Conservation (phyloP, 2,329 filamentous ascomycete genomes). For the Alternaria infectoria region DNA sequence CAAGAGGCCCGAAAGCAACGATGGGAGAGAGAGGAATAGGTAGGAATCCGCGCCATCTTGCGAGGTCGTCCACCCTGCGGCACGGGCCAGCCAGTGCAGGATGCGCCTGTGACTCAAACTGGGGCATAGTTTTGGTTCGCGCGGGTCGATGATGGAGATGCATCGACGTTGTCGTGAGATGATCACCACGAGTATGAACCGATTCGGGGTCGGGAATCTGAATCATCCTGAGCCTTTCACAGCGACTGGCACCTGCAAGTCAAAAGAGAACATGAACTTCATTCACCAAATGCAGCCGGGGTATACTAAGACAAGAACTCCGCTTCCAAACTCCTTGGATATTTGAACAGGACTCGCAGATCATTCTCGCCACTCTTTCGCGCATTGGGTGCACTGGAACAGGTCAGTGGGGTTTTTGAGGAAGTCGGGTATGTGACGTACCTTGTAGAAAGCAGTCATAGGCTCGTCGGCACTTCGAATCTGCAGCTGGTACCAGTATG, state of each 20-base stretch:
- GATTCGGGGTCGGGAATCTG: background rate
- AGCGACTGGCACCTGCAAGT: background rate
- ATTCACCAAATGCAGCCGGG: background rate
- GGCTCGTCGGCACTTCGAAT: conserved; percentile 98
- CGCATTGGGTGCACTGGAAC: conserved; percentile 50
- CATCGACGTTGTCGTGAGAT: background rate
- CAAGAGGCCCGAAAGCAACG: background rate
- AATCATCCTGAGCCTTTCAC: background rate
- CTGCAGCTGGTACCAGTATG: conserved; percentile 96
- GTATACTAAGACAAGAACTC: conserved; percentile 11
- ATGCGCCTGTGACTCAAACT: background rate
- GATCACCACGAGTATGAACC: too few species aligned
- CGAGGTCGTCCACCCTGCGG: background rate
- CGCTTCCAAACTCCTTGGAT: conserved; percentile 14
- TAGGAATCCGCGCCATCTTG: background rate
- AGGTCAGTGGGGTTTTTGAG: conserved; percentile 5
- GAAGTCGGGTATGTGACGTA: conserved; percentile 37
- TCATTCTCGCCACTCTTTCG: conserved; percentile 54
- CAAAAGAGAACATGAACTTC: background rate
- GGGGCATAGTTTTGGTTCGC: background rate
- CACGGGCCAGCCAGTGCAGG: background rate
- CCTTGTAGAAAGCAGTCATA: conserved; percentile 96
- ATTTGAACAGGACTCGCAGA: background rate
- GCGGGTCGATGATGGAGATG: background rate
- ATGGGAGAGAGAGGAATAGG: background rate